Conservation (phyloP, 495 filamentous ascomycete genomes). For the Podospora bellae-mahoneyi region DNA sequence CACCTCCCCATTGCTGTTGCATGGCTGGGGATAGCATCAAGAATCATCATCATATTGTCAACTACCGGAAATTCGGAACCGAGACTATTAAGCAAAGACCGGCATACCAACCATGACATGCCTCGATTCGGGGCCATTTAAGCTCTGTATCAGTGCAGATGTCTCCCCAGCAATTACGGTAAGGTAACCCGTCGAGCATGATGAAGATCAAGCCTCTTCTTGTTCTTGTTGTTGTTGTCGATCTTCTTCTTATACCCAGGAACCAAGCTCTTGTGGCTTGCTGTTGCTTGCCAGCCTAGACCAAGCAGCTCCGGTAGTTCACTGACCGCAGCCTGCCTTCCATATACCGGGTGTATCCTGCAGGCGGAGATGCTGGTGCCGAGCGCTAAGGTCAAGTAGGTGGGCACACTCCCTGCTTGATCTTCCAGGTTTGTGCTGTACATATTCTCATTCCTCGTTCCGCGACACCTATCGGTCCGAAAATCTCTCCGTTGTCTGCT, state of each 20-base stretch:
- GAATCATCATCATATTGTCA: neutral
- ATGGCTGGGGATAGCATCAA: neutral
- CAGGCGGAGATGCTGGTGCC: constrained; percentile 13
- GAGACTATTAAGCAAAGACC: constrained; percentile 8
- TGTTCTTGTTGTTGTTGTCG: neutral
- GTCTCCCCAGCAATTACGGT: neutral
- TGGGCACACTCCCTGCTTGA: neutral
- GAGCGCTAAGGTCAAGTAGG: constrained; percentile 11
- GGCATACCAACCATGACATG: neutral
- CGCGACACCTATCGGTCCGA: constrained; percentile 17
- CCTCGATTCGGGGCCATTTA: neutral
- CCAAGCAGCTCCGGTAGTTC: constrained; percentile 4
- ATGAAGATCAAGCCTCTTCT: neutral
- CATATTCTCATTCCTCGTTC: neutral
- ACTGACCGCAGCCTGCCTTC: neutral
- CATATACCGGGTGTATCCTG: constrained; percentile 13
- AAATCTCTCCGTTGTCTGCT: constrained; percentile 1
- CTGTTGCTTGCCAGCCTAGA: neutral
- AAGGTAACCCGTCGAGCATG: neutral
- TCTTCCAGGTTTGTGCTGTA: neutral
- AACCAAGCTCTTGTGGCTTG: neutral
- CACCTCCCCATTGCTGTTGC: neutral
- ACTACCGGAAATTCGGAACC: constrained; percentile 22
- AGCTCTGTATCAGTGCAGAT: neutral
- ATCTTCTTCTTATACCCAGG: neutral